Base-by-base conservation (phyloP, 2,329 filamentous ascomycete species). In the Trichoderma hamatum region DNA sequence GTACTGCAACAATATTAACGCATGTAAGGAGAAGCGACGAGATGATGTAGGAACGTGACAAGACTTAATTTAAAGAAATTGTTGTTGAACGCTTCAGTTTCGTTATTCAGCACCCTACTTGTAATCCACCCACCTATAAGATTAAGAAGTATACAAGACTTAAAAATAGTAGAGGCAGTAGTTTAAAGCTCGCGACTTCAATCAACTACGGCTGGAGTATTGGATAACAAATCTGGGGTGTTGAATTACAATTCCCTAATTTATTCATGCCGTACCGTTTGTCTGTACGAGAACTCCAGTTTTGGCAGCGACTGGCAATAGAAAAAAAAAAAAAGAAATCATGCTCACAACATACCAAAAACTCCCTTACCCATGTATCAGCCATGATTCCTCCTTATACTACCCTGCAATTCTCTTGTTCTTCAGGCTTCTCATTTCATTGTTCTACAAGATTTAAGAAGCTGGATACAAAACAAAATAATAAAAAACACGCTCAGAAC, bases 381-480 rank as follows among this genome's bases (percentile, higher is more conserved):
- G 30, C 49, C 59, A 28, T 34, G 16, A 30, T 36, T 52, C 39
- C 39, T 67, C 30, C 54, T 58, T 9, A 14, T 46, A 59, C 28
- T 66, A 36, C 36, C 63, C n/a, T 28, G 19, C 61, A 64, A 66
- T 19, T 46, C 13, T 16, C 19, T 24, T 36, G 21, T 26, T 19
- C 39, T 16, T 30, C 28, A 36, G 28, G 39, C 46, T 43, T 67
- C 49, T 54, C 36, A 46, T 55, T 55, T 43, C 39, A 39, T 55
- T 51, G 39, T 28, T 59, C 63, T 56, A 67, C 63, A 67, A 43
- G 55, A 61, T 55, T 60, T 67, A 69, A 70, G 67, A 72, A 73
- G 71, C 71, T 70, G 70, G 71, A 69, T 68, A 59, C 70, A 72
- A 66, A 46, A 60, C 14, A 43, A 39, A 36, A 52, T 28, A 34